Percentiles rank a stretch among this genome's conserved stretches.
phyloP scores from a whole-genome alignment of 192 early-diverging fungal species.

The Phlyctochytrium planicorne region DNA sequence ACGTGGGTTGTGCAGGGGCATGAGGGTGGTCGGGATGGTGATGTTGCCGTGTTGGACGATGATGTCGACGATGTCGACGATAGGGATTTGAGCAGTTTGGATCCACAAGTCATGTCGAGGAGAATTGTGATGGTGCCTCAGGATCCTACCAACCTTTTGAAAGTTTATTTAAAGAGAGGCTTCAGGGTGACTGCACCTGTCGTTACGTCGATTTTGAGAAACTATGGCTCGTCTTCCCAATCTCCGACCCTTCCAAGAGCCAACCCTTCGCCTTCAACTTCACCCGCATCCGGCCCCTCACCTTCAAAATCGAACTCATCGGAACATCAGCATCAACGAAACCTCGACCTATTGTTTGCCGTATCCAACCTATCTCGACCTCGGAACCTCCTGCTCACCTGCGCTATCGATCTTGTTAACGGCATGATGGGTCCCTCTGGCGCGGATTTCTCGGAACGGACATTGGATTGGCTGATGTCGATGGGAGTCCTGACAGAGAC shows the following conservation, averaged over 20 bases:
- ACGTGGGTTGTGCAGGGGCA: conserved; percentile 5
- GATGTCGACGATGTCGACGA: too few species aligned
- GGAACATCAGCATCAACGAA: too few species aligned
- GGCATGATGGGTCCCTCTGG: conserved; percentile 19
- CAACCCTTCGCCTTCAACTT: too few species aligned
- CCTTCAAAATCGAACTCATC: too few species aligned
- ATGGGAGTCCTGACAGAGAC: not conserved
- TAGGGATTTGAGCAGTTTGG: not conserved
- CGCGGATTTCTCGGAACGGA: not conserved
- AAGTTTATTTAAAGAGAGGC: conserved; percentile 12
- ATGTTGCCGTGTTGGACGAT: not conserved
- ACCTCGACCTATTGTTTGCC: not conserved
- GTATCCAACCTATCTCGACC: not conserved
- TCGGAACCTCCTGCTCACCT: not conserved
- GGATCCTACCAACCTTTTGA: not conserved
- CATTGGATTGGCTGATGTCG: conserved; percentile 6
- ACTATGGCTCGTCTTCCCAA: not conserved
- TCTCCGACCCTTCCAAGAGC: too few species aligned
- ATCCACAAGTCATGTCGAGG: too few species aligned
- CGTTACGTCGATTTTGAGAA: conserved; percentile 8
- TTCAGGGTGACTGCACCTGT: conserved; percentile 12
- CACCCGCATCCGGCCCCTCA: too few species aligned
- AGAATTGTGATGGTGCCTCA: not conserved
- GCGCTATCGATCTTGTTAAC: conserved; percentile 5
- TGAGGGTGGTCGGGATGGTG: too few species aligned